phyloP scores from a whole-genome alignment of 148 eudicot genomes.

The Amaranthus palmeri region DNA sequence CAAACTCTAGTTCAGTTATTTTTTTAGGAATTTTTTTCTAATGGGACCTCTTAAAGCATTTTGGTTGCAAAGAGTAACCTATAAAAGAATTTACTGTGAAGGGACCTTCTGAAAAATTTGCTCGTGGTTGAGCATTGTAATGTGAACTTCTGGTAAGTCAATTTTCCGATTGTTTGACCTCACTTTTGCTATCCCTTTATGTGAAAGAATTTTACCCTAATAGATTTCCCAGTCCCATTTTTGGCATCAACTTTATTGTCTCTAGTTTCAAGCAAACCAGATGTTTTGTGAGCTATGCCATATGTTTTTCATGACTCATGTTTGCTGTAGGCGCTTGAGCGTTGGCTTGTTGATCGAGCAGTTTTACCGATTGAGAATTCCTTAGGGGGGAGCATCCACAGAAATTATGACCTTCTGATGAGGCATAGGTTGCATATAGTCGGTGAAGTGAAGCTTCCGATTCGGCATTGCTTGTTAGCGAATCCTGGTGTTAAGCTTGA shows the following conservation, averaged over 20 bases:
- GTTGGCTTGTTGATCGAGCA: constrained; percentile 56
- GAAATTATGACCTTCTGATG: constrained; percentile 49
- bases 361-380: constrained; percentile 58
- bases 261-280: background rate
- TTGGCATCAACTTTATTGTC: background rate
- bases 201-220: no score
- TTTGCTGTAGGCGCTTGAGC: constrained; percentile 41
- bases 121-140: no score
- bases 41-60: no score
- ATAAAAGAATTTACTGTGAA: no score
- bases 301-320: background rate
- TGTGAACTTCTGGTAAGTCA: no score
- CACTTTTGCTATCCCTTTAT: no score
- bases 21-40: no score
- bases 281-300: background rate
- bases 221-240: no score
- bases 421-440: constrained; percentile 53
- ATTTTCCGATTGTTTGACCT: no score
- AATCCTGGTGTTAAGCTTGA: constrained; percentile 39
- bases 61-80: no score
- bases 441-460: constrained; percentile 56
- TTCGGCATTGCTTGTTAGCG: constrained; percentile 49
- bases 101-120: no score
- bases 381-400: constrained; percentile 55
- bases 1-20: no score